phyloP scores from a whole-genome alignment of 352 stramenopile genomes.

The Globisporangium lucens region DNA sequence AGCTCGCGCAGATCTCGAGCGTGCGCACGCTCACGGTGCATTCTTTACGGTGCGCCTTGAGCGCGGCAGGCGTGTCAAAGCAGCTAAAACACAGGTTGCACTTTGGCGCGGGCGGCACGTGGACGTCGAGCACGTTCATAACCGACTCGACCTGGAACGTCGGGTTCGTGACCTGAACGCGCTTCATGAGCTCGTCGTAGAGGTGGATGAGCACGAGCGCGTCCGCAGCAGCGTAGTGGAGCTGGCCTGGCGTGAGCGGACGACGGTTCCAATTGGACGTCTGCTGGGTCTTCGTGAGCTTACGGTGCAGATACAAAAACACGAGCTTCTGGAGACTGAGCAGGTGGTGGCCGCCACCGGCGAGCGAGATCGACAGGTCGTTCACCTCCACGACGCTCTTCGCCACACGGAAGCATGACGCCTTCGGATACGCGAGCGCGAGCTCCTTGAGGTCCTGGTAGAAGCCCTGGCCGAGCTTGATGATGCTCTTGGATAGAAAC shows the following conservation, averaged over 20 bases:
- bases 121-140: constrained; percentile 60
- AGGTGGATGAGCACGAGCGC: constrained; percentile 71
- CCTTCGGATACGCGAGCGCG: constrained; percentile 51
- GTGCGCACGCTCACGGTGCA: constrained; percentile 35
- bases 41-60: constrained; percentile 48
- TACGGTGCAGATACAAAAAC: constrained; percentile 64
- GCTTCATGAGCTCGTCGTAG: constrained; percentile 50
- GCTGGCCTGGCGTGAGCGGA: constrained; percentile 45
- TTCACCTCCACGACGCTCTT: constrained; percentile 76
- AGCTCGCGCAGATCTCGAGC: constrained; percentile 41
- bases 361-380: constrained; percentile 56
- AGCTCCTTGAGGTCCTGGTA: constrained; percentile 63
- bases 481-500: constrained; percentile 58
- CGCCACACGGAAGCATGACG: constrained; percentile 64
- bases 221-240: constrained; percentile 73
- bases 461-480: constrained; percentile 73
- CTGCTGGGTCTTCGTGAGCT: constrained; percentile 76
- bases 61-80: constrained; percentile 29
- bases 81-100: constrained; percentile 51
- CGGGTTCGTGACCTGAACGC: constrained; percentile 24
- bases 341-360: constrained; percentile 39
- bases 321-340: constrained; percentile 79
- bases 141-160: constrained; percentile 48
- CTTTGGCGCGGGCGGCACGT: constrained; percentile 37
- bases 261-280: constrained; percentile 76